Evolutionary conservation across 2,329 filamentous ascomycete species (phyloP).

Genomic region (Penicillium sp.): DNA sequence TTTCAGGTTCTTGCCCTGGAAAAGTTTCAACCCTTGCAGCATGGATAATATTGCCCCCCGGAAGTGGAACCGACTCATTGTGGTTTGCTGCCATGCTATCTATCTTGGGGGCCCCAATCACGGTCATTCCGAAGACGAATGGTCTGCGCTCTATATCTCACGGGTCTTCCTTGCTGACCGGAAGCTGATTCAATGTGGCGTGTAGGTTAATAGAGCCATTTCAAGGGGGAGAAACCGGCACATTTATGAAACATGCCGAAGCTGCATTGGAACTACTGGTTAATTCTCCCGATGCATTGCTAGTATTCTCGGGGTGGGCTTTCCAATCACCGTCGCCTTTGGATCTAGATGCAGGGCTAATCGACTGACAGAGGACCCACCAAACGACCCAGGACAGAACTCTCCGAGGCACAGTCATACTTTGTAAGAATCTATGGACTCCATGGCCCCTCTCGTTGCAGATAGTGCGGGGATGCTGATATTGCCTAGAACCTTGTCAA

Average conservation of each 20-base stretch:
- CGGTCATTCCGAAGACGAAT: conserved; percentile 56
- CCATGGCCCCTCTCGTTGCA: not conserved
- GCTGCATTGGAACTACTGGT: conserved; percentile 55
- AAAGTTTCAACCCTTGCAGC: not conserved
- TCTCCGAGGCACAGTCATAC: conserved; percentile 63
- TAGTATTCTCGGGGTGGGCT: conserved; percentile 67
- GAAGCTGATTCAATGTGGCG: not conserved
- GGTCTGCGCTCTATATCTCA: conserved; percentile 38
- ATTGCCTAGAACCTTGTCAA: conserved; percentile 29
- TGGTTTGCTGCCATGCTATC: conserved; percentile 81
- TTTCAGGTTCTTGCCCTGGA: not conserved
- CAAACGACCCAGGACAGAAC: conserved; percentile 47
- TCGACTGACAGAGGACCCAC: conserved; percentile 54
- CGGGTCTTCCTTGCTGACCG: not conserved
- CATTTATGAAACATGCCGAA: conserved; percentile 70
- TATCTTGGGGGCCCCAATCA: conserved; percentile 57
- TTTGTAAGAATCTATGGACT: conserved; percentile 33
- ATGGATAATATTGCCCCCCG: not conserved
- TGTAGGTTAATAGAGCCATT: conserved; percentile 66
- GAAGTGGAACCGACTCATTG: conserved; percentile 54
- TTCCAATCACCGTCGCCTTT: conserved; percentile 6
- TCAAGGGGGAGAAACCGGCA: conserved; percentile 70
- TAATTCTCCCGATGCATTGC: conserved; percentile 45
- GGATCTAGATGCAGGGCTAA: not conserved
- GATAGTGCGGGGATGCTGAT: not conserved